phyloP scores from a whole-genome alignment of 208 protist species.

The Endotrypanum monterogeii region DNA sequence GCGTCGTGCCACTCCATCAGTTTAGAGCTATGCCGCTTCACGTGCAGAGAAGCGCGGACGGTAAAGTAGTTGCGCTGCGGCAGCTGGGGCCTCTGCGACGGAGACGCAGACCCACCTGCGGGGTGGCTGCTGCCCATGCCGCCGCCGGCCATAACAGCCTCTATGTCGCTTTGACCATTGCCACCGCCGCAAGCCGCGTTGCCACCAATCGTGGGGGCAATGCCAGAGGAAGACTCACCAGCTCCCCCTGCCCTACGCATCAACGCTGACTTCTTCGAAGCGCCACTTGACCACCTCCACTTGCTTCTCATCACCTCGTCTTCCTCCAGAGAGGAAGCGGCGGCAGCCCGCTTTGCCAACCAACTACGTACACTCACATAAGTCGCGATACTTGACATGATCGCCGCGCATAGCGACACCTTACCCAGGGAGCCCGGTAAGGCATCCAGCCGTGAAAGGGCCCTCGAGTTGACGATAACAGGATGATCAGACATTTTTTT shows the following conservation, averaged over 20 bases:
- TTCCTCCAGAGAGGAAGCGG: background rate
- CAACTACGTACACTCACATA: constrained; percentile 26
- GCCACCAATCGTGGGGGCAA: background rate
- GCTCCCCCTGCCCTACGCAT: background rate
- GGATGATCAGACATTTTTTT: constrained; percentile 9
- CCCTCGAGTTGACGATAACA: background rate
- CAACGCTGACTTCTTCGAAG: background rate
- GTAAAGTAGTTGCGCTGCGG: constrained; percentile 60
- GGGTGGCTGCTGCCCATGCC: background rate
- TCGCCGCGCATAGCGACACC: constrained; percentile 25
- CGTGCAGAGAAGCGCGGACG: constrained; percentile 62
- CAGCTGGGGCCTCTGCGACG: constrained; percentile 22
- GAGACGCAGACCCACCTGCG: constrained; percentile 1
- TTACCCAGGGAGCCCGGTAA: constrained; percentile 31
- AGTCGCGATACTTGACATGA: constrained; percentile 25
- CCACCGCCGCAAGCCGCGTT: background rate
- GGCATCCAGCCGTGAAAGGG: constrained; percentile 19
- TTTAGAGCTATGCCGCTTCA: constrained; percentile 61
- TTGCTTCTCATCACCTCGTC: background rate
- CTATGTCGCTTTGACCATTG: background rate
- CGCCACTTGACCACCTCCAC: background rate
- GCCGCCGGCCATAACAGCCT: background rate
- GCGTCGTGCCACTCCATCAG: constrained; percentile 83
- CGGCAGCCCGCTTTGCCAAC: constrained; percentile 16
- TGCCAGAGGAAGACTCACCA: background rate